phyloP scores from a whole-genome alignment of 1,284 basidiomycete species.

The Boletus sp. region DNA sequence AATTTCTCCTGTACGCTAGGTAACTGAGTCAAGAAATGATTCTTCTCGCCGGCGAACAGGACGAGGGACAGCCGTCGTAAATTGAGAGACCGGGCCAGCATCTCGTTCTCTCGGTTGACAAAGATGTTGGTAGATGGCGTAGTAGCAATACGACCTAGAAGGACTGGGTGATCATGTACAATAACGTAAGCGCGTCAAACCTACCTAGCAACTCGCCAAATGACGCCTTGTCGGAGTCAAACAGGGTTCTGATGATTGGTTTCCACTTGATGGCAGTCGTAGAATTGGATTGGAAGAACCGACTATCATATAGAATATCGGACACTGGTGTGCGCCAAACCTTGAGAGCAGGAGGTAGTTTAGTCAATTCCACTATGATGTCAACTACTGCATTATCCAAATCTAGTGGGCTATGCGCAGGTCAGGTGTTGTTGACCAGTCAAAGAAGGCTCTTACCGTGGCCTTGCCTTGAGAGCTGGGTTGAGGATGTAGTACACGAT shows the following conservation, averaged over 20 bases:
- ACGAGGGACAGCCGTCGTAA: conserved; percentile 88
- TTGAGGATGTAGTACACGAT: conserved; percentile 86
- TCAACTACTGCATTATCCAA: conserved; percentile 67
- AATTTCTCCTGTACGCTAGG: conserved; percentile 96
- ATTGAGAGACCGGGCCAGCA: conserved; percentile 85
- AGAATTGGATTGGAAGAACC: conserved; percentile 81
- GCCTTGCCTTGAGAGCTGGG: conserved; percentile 77
- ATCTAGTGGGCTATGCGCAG: conserved; percentile 63
- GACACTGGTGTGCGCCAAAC: conserved; percentile 83
- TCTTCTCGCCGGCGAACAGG: conserved; percentile 84
- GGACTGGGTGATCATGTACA: conserved; percentile 14
- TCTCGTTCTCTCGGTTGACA: conserved; percentile 94
- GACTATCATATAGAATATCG: conserved; percentile 85
- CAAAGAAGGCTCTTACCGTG: conserved; percentile 50
- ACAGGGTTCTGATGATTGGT: conserved; percentile 77
- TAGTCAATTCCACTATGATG: conserved; percentile 80
- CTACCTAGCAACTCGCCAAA: conserved; percentile 83
- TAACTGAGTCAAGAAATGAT: conserved; percentile 88
- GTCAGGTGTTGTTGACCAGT: conserved; percentile 6
- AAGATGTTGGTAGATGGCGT: conserved; percentile 96
- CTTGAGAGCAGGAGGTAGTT: conserved; percentile 78
- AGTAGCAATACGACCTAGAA: conserved; percentile 77
- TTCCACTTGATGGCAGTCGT: conserved; percentile 71
- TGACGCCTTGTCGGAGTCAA: conserved; percentile 87
- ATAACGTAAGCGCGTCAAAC: conserved; percentile 27